Conservation (phyloP, 768 basidiomycete species). For the Lactifluus hygrophoroides region DNA sequence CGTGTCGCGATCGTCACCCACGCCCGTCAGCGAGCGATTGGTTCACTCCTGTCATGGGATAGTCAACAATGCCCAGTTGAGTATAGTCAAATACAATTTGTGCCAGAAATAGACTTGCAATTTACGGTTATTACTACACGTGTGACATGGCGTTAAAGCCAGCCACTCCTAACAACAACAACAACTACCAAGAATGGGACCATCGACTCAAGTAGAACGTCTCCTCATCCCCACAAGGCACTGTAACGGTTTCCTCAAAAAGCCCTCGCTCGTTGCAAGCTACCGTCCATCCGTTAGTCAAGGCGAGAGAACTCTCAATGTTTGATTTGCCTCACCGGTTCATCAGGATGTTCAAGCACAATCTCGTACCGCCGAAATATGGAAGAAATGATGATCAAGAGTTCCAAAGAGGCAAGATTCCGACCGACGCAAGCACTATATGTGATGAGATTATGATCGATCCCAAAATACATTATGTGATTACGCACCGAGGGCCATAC, state of each 20-base stretch:
- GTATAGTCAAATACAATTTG: neutral
- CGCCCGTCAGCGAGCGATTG: neutral
- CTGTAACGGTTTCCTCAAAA: constrained; percentile 72
- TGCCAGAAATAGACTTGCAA: too few relatives aligned
- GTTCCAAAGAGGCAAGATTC: constrained; percentile 72
- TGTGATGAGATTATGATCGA: too few relatives aligned
- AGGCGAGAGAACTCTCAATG: neutral
- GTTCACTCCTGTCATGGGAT: neutral
- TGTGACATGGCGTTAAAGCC: neutral
- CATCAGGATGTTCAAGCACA: constrained; percentile 51
- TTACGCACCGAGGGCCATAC: constrained; percentile 62
- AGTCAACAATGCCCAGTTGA: neutral
- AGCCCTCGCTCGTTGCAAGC: constrained; percentile 76
- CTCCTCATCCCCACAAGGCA: constrained; percentile 69
- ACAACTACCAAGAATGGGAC: too few relatives aligned
- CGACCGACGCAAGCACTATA: constrained; percentile 74
- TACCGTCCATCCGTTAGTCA: constrained; percentile 23
- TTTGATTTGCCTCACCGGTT: constrained; percentile 37
- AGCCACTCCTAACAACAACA: neutral
- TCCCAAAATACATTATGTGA: too few relatives aligned
- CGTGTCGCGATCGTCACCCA: too few relatives aligned
- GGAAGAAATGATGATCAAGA: constrained; percentile 74
- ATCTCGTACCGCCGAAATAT: constrained; percentile 70
- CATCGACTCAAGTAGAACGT: constrained; percentile 33
- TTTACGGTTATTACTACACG: too few relatives aligned